A percentile compares a stretch with the other conserved stretches of the same genome.
phyloP scores from a whole-genome alignment of 805 yeast species.

The Saturnispora sanitii region DNA sequence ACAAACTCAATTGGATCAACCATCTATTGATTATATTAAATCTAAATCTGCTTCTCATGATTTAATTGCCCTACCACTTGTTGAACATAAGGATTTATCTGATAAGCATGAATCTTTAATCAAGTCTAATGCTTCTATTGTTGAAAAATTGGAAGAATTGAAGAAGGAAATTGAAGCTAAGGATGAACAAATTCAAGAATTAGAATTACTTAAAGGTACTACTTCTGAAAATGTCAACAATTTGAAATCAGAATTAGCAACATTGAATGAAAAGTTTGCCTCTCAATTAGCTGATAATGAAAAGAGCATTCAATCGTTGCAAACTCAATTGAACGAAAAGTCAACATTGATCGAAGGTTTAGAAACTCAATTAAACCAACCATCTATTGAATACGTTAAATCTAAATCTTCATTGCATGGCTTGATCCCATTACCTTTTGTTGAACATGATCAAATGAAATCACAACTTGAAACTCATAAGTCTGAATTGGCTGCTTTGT shows the following conservation, averaged over 20 bases:
- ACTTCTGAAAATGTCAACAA: not conserved
- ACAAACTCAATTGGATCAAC: constrained; percentile 6
- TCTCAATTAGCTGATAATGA: not conserved
- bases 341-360: constrained; percentile 1
- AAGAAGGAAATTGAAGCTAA: constrained; percentile 9
- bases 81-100: no score
- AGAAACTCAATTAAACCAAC: constrained; percentile 5
- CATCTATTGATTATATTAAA: constrained; percentile 15
- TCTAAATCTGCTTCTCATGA: constrained; percentile 26
- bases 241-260: constrained; percentile 1
- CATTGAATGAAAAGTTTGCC: not conserved
- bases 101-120: not conserved
- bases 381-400: constrained; percentile 18
- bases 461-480: constrained; percentile 8
- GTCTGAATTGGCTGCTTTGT: not conserved
- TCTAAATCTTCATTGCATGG: constrained; percentile 24
- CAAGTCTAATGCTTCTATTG: no score
- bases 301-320: not conserved
- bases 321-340: constrained; percentile 9
- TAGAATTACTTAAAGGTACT: not conserved
- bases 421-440: constrained; percentile 19
- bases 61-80: constrained; percentile 19
- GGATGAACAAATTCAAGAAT: not conserved
- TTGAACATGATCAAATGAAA: constrained; percentile 15
- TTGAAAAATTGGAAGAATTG: not conserved